Base-by-base conservation (phyloP, 164 flowering plant genomes). In the Magnolia kwangsiensis region DNA sequence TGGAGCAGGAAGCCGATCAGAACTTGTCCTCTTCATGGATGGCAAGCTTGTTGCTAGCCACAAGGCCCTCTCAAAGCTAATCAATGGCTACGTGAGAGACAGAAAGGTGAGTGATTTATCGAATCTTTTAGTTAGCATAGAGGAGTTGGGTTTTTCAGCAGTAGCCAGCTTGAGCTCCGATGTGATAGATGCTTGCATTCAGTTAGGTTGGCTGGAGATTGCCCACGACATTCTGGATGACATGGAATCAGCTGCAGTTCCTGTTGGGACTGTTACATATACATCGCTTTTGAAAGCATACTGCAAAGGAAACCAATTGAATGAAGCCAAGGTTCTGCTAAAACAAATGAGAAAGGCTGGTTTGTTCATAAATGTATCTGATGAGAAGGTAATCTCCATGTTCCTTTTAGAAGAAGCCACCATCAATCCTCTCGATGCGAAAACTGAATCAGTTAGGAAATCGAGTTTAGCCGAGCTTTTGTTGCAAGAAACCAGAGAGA, bases 181-280 rank as follows among this genome's bases (percentile, higher is more conserved):
- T 78, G 90, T 88, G 51, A 72, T 90, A 73, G 78, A 82, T 75
- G 91, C 95, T 74, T 93, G 93, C 75, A 83, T 91, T 80, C 72
- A 77, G 50, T 50, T 89, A 79, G 91, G 92, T 27, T 93, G 94
- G 95, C 83, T 91, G 68, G 92, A 90, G 69, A 83, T 83, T 69
- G 94, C 97, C 23, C 98, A 95, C 81, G 98, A 95, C 84, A 85
- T 93, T 73, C 74, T 95, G 76, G 98, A 95, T 73, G 97, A 93
- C 77, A 83, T 90, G 86, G 88, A 87, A 72, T 71, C 76, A 19
- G 88, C 85, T 68, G 90, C 89, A 24, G 14, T 72, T 66, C 73
- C 82, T 4, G 21, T 86, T 55, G 76, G 77, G 10, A 21, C 20
- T 21, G 66, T 10, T 67, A 72, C 86, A 51, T 89, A 89, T 79